These are phyloP conservation scores for Starmerella cellae DNA, from an alignment of 805 yeast genomes.

Conservation along the genomic window DNA sequence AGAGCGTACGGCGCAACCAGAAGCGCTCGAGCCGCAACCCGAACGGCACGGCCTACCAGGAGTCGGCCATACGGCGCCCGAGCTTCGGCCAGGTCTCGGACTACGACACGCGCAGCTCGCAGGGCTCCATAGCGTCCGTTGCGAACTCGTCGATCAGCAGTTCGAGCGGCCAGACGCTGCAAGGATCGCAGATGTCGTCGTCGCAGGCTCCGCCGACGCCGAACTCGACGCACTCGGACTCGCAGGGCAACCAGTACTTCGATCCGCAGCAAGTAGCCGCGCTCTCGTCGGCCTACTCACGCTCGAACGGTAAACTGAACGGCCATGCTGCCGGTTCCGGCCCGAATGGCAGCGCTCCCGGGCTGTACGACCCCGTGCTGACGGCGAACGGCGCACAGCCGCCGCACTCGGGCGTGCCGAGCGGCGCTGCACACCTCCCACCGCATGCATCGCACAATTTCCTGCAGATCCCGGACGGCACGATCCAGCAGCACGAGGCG, in stretches of 20 bases:
- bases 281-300: not conserved
- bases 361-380: no score
- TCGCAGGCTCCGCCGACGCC: not conserved
- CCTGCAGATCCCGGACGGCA: slow-evolving; percentile 1
- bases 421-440: no score
- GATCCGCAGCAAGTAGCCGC: not conserved
- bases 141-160: not conserved
- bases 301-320: no score
- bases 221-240: not conserved
- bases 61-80: not conserved
- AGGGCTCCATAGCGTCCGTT: not conserved
- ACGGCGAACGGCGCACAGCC: no score
- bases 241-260: not conserved
- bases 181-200: not conserved
- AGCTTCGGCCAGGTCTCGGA: not conserved
- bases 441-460: no score
- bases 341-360: no score
- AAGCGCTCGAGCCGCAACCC: slow-evolving; percentile 17
- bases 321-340: no score
- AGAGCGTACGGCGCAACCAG: slow-evolving; percentile 79
- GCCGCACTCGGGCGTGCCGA: no score
- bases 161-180: not conserved
- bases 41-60: slow-evolving; percentile 1
- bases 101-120: not conserved
- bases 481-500: slow-evolving; percentile 2